Evolutionary conservation across 352 stramenopile species (phyloP).

Genomic region (Phytophthora pisi): DNA sequence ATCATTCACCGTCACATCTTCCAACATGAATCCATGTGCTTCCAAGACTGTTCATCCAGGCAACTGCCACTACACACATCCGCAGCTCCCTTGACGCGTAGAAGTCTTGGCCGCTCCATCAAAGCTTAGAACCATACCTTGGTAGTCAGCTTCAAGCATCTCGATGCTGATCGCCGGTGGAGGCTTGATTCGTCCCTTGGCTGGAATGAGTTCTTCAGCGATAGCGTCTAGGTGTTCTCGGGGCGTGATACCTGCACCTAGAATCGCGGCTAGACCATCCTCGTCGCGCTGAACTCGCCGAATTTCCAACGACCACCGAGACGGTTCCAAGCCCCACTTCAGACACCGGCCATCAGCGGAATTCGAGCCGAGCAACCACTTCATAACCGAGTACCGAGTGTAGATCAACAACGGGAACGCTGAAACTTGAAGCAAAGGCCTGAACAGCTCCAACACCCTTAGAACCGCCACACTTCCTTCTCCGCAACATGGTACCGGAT

Average conservation of each 20-base stretch:
- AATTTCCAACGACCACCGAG: slow-evolving; percentile 6
- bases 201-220: slow-evolving; percentile 2
- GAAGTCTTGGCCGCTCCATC: slow-evolving; percentile 13
- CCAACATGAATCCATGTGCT: not conserved
- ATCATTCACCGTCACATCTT: slow-evolving; percentile 16
- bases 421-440: not conserved
- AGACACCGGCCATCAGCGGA: not conserved
- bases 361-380: slow-evolving; percentile 6
- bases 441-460: not conserved
- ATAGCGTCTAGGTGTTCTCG: slow-evolving; percentile 13
- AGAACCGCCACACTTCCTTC: slow-evolving; percentile 8
- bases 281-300: not conserved
- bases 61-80: slow-evolving; percentile 12
- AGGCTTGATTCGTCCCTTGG: slow-evolving; percentile 9
- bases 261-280: slow-evolving; percentile 10
- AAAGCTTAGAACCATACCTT: slow-evolving; percentile 10
- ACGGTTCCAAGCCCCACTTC: slow-evolving; percentile 1
- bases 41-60: slow-evolving; percentile 2
- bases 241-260: slow-evolving; percentile 14
- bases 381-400: slow-evolving; percentile 12
- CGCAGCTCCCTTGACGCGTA: not conserved
- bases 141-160: slow-evolving; percentile 8
- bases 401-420: not conserved
- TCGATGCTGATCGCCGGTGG: slow-evolving; percentile 3
- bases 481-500: slow-evolving; percentile 1